Evolutionary conservation across 2,329 filamentous ascomycete genomes (phyloP).

Genomic region (Claviceps pusilla): DNA sequence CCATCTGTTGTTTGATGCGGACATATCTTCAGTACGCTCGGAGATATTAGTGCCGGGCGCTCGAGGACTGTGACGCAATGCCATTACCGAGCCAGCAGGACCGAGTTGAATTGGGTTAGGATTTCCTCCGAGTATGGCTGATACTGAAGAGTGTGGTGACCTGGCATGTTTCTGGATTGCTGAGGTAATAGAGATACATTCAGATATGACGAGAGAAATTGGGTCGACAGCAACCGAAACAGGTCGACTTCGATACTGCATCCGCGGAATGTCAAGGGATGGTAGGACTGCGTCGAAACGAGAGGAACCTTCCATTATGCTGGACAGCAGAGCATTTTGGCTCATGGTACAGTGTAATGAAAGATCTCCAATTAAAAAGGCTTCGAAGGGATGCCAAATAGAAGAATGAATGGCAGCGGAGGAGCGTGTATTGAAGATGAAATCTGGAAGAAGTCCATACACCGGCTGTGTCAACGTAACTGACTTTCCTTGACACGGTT

Average conservation of each 20-base stretch:
- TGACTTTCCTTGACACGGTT: too few relatives aligned
- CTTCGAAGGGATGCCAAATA: background rate
- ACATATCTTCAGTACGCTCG: constrained; percentile 34
- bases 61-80: constrained; percentile 27
- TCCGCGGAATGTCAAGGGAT: constrained; percentile 24
- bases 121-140: constrained; percentile 77
- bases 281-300: background rate
- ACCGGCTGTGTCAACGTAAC: too few relatives aligned
- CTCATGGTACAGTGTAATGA: constrained; percentile 1
- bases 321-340: constrained; percentile 1
- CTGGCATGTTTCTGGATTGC: constrained; percentile 96
- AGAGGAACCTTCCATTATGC: background rate
- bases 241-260: constrained; percentile 45
- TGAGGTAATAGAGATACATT: constrained; percentile 97
- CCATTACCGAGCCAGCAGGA: constrained; percentile 27
- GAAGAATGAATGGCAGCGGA: background rate
- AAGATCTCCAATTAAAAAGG: background rate
- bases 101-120: constrained; percentile 42
- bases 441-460: background rate
- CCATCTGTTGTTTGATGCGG: constrained; percentile 63
- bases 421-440: background rate
- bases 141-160: constrained; percentile 90
- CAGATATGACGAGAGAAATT: constrained; percentile 85
- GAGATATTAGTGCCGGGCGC: constrained; percentile 15
- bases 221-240: constrained; percentile 78